Evolutionary conservation across 345 rosid species (phyloP), one percentile per base, ranked within the genome.

Genomic region (Cardamine resedifolia): DNA sequence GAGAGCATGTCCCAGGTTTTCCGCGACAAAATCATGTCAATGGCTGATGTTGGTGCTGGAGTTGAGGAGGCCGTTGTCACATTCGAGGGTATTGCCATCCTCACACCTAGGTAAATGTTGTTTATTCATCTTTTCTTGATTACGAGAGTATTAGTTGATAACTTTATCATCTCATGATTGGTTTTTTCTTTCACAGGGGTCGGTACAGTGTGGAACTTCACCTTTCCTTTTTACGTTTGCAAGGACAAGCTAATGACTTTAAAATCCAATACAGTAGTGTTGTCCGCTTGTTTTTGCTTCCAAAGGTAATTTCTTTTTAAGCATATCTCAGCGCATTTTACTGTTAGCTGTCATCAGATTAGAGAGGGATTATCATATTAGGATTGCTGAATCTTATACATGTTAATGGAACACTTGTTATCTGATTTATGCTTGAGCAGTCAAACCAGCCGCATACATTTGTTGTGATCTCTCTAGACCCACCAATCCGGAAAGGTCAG

Each of bases 231-330:
- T 78, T 95, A 77, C 90, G 94, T 47, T 86, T 92, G 49, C 92
- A 84, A 85, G 99, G 98, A 64, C 98, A 90, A 84, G 99, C 98
- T 64, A 95, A 95, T 77, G 99, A 95, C 83, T 95, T 95, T 82
- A 91, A 95, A 83, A 91, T 95, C 76, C 99, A 95, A 81, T 91
- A 91, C 75, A 91, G 98, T 82, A 95, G 98, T 63, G 97, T 91
- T 75, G 96, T 95, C 76, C 96, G 99, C 38, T 74, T 95, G 65
- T 95, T 95, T 83, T 83, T 95, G 77, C 99, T 95, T 55, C 99
- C 99, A 10, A 95, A 90, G 97, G 98, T 91, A 49, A 50, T 45
- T 53, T 26, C 2, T 58, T 61, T 30, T 55, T 31, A 38, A 45
- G 24, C 66, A 56, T 63, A 53, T 70, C 58, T 57, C 20, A 47